Base-by-base conservation (phyloP, 2,329 filamentous ascomycete genomes). In the Fusarium nygamai region DNA sequence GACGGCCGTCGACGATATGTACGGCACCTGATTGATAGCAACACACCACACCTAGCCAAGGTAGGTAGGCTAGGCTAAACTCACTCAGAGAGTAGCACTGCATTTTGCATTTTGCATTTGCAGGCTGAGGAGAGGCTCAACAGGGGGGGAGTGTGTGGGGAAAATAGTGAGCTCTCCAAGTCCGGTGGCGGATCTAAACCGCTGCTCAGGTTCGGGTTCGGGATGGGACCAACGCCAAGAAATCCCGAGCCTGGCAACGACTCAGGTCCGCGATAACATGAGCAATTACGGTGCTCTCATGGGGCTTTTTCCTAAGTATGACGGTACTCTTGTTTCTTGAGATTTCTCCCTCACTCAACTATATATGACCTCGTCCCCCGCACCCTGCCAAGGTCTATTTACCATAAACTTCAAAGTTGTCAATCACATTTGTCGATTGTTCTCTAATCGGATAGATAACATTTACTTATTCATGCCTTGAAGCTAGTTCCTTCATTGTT, bases 291-390 rank as follows among this genome's bases (percentile, higher is more conserved):
- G 47, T n/a, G 31, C 5, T 24, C 46, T 68, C 43, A 64, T 54
- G 43, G 53, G 53, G 22, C 22, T 22, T 31, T 51, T 41, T 43
- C 31, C 38, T 57, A 41, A 22, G 36, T 58, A 72, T 68, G 68
- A 78, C 60, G 63, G 67, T 66, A 51, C 27, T 14, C 6, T 38
- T 38, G 24, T 39, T 53, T 48, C 54, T 64, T 43, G 17, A 70
- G 24, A 66, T 56, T 53, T 70, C 47, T 53, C 47, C 24, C 39
- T 46, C 63, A n/a, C 34, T 39, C 43, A 60, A 66, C 46, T 78
- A 78, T 78, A 78, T 78, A 78, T 77, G 64, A 65, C 58, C 65
- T 64, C 50, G 33, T 59, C 67, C 76, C 72, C 76, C 76, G 61
- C 74, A 73, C 64, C 58, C 41, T 39, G 59, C 64, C 69, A 73